Evolutionary conservation across 805 yeast genomes (phyloP), one percentile per base, ranked within the genome.

Genomic region (Blastobotrys chiropterorum): DNA sequence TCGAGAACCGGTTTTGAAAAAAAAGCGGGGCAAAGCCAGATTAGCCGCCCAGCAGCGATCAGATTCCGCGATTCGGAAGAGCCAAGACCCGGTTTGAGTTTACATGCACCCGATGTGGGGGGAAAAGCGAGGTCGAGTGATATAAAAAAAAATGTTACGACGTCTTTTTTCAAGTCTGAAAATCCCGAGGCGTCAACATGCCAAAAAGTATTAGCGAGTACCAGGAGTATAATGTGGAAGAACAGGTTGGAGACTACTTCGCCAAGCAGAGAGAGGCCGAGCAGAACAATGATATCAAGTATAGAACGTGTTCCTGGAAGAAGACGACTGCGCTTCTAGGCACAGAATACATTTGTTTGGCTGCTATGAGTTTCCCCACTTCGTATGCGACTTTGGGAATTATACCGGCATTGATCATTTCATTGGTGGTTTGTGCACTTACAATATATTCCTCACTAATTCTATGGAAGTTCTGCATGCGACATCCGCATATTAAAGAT

Each of bases 291-390:
- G 50, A 49, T 7, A 78, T 79, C 63, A 70, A 78, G 61, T 80
- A 77, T 57, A 65, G 76, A 47, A 67, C 75, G 16, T 78, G 83
- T 56, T 73, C 82, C 22, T 80, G 83, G 83, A 76, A 74, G 56
- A 76, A 72, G 55, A 78, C 83, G 0, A 81, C 84, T 1, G 82
- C 81, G 17, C 69, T 80, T 39, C 65, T 80, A 50, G 77, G 80
- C 56, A 75, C 81, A 1, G 84, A 80, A 62, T 80, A 80, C 62
- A 79, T 80, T 34, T 81, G 83, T 57, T 68, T 80, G 54, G 85
- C 85, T 14, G 78, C 79, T 53, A 73, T 80, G 80, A 76, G 82
- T 15, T 80, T 80, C 62, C 85, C 85, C 0, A 79, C 83, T 83
- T 77, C 82, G 7, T 80, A 77, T 58, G 78, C 83, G 2, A 80